Base-by-base conservation (phyloP, 2,329 filamentous ascomycete genomes). In the Tolypocladium endophyticum region DNA sequence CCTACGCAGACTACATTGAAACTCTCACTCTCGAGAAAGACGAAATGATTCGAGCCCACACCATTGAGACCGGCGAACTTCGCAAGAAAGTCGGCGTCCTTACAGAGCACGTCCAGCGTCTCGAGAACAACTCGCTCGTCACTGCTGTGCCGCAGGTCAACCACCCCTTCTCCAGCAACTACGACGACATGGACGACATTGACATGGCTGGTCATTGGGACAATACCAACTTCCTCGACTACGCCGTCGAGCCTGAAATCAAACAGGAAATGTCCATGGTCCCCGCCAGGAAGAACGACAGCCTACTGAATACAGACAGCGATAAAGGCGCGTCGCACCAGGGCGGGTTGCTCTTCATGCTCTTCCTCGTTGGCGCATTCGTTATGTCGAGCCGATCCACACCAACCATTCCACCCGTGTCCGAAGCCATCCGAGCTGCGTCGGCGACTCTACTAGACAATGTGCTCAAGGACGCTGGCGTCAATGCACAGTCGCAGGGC, bases 351-450 rank as follows among this genome's bases (percentile, higher is more conserved):
- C 81, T 97, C 73, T 88, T 93, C 74, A 96, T 97, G 91, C 89
- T 97, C 66, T 89, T 99, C 70, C 88, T 99, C 59, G 92, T 96
- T 64, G 94, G 94, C 71, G 94, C 94, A 58, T 96, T 97, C 71
- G 92, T 97, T 67, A 88, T 94, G 63, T 97, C 93, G 38, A 95
- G 92, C 76, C 86, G 86, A 66, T 84, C 86, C 53, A 80, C 87
- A 25, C 84, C 87, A 45, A 84, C 85, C 65, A 87, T 95, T 66
- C 89, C 89, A 57, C 84, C 84, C 60, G 87, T 93, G 70, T 88
- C 90, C 41, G 88, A 93, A 60, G 89, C 93, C 67, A 85, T 94
- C 60, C 87, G 89, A 61, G 87, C 84, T 64, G 89, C 89, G 47
- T 91, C 90, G 18, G 87, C 89, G 57, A 85, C 86, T 25, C 83